Conservation (phyloP, 306 rosid species). For the Quercus bicolor region DNA sequence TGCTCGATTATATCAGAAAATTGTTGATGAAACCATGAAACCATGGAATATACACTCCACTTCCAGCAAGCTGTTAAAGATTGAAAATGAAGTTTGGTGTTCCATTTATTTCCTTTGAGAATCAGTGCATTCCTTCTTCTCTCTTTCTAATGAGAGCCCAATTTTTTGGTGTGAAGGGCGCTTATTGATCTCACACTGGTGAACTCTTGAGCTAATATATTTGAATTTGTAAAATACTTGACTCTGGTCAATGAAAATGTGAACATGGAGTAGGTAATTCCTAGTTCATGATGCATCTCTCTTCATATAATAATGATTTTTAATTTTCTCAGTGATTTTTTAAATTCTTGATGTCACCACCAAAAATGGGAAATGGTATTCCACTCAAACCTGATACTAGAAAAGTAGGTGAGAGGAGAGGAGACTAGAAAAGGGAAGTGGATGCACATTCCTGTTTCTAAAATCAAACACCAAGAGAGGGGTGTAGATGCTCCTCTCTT, state of each 20-base stretch:
- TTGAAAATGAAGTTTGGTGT: constrained; percentile 8
- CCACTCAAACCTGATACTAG: background rate
- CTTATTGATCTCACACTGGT: background rate
- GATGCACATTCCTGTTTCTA: no score
- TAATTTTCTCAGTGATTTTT: background rate
- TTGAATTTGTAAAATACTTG: constrained; percentile 13
- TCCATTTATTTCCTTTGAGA: constrained; percentile 1
- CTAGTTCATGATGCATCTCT: background rate
- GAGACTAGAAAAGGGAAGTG: no score
- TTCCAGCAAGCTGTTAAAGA: constrained; percentile 9
- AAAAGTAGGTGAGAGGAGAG: background rate
- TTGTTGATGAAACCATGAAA: constrained; percentile 61
- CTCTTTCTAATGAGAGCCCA: constrained; percentile 9
- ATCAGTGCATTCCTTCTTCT: constrained; percentile 12
- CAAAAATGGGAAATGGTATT: background rate
- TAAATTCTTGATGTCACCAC: background rate
- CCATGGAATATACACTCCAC: background rate
- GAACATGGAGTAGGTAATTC: background rate
- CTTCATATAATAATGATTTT: background rate
- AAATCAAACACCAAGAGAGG: no score
- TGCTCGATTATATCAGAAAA: constrained; percentile 46
- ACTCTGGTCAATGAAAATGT: background rate
- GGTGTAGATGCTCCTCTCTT: no score
- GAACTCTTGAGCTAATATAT: constrained; percentile 11
- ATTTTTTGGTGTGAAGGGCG: constrained; percentile 20